Evolutionary conservation across 2,329 filamentous ascomycete genomes (phyloP).

Genomic region (Botrytis pseudocinerea): DNA sequence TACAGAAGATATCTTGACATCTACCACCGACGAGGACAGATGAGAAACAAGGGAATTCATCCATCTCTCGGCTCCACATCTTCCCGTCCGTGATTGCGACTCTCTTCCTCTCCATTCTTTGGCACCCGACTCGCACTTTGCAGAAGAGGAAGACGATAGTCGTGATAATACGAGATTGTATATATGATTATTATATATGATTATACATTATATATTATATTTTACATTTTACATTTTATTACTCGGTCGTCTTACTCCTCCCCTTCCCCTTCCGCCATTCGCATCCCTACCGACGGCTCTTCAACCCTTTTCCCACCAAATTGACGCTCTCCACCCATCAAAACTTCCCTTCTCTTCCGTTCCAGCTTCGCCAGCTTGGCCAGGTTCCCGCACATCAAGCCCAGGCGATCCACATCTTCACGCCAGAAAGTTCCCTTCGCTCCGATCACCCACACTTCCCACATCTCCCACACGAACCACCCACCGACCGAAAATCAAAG

Average conservation of each 20-base stretch:
- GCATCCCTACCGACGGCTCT: not conserved
- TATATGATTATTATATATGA: too few relatives aligned
- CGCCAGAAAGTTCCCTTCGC: not conserved
- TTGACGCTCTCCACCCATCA: not conserved
- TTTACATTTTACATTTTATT: too few relatives aligned
- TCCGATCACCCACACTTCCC: not conserved
- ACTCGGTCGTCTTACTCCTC: too few relatives aligned
- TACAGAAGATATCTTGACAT: too few relatives aligned
- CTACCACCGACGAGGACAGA: too few relatives aligned
- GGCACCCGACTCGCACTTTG: not conserved
- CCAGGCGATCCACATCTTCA: not conserved
- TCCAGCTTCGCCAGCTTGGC: not conserved
- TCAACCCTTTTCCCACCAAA: not conserved
- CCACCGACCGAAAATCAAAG: constrained; percentile 11
- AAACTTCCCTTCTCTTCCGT: not conserved
- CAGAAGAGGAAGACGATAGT: too few relatives aligned
- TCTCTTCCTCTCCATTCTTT: too few relatives aligned
- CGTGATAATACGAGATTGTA: too few relatives aligned
- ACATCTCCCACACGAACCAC: not conserved
- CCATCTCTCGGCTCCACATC: not conserved
- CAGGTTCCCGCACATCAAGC: not conserved
- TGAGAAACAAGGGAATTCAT: not conserved
- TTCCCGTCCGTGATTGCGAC: not conserved
- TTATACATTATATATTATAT: too few relatives aligned
- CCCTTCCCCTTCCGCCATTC: too few relatives aligned